Percentiles rank a stretch among this genome's conserved stretches.
These are phyloP conservation scores for Clavariopsis aquatica DNA, from an alignment of 495 filamentous ascomycete genomes.

Conservation along the genomic window DNA sequence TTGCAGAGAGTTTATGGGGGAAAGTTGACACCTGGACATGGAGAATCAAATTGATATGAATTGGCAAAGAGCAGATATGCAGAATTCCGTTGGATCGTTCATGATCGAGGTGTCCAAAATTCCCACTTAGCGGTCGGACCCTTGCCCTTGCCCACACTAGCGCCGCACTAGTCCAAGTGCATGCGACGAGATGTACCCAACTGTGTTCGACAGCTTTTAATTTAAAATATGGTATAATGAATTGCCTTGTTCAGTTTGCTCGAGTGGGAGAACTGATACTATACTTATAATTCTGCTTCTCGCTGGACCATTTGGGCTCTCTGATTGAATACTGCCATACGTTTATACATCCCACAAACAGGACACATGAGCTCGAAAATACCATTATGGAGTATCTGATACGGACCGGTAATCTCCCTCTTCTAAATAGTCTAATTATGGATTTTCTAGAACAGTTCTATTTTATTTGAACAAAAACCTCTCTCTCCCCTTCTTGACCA, in stretches of 20 bases:
- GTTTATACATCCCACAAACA: too few relatives aligned
- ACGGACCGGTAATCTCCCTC: not conserved
- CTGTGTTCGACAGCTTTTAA: too few relatives aligned
- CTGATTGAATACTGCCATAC: too few relatives aligned
- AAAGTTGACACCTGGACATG: not conserved
- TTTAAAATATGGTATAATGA: not conserved
- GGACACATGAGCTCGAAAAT: too few relatives aligned
- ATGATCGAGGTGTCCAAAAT: not conserved
- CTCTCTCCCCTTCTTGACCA: slow-evolving; percentile 61
- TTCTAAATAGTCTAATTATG: not conserved
- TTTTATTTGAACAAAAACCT: slow-evolving; percentile 51
- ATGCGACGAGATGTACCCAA: too few relatives aligned
- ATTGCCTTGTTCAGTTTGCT: too few relatives aligned
- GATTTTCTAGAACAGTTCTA: not conserved
- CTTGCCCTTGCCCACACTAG: not conserved
- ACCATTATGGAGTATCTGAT: not conserved
- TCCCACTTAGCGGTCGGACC: not conserved
- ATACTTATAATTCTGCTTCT: too few relatives aligned
- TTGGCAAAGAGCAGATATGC: not conserved
- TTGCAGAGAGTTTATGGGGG: not conserved
- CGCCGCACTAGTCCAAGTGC: not conserved
- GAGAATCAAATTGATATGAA: too few relatives aligned
- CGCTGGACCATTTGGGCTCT: too few relatives aligned
- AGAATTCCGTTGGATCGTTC: not conserved
- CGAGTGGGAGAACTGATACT: too few relatives aligned